Conservation (phyloP, 805 yeast genomes). For the Myxozyma kluyveri region DNA sequence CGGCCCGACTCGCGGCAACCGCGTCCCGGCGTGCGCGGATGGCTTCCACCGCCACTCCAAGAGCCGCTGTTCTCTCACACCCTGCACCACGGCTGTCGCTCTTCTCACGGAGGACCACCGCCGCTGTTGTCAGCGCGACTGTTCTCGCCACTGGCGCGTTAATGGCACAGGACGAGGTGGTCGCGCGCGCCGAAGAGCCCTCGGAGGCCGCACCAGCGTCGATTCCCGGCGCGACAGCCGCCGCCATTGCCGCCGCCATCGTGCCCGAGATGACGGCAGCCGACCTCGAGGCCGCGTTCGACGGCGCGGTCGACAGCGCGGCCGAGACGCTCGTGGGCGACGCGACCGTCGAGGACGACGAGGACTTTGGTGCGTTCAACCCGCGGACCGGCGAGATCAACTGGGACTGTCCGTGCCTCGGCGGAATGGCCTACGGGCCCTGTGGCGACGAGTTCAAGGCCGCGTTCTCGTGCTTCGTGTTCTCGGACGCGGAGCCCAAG, state of each 20-base stretch:
- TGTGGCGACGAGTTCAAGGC: constrained; percentile 95
- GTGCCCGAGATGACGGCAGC: constrained; percentile 5
- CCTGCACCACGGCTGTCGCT: too few relatives aligned
- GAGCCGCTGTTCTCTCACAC: too few relatives aligned
- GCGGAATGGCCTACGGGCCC: constrained; percentile 99
- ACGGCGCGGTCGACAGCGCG: constrained; percentile 3
- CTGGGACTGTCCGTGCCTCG: constrained; percentile 99
- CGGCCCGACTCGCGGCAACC: too few relatives aligned
- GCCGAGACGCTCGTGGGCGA: neutral
- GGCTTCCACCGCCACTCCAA: too few relatives aligned
- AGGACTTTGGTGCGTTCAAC: constrained; percentile 62
- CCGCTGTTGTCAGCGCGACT: neutral
- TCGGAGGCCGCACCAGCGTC: neutral
- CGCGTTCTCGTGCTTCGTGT: constrained; percentile 93
- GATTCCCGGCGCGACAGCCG: neutral
- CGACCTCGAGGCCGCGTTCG: constrained; percentile 12
- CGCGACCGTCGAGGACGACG: constrained; percentile 3
- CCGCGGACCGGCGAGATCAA: constrained; percentile 98
- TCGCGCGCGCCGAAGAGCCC: neutral
- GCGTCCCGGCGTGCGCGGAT: too few relatives aligned
- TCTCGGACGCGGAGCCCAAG: constrained; percentile 91
- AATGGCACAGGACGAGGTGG: neutral
- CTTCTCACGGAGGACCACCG: neutral
- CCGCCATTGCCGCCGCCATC: neutral
- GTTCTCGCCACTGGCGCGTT: neutral